Base-by-base conservation (phyloP, 495 filamentous ascomycete genomes). In the Daldinia loculata region DNA sequence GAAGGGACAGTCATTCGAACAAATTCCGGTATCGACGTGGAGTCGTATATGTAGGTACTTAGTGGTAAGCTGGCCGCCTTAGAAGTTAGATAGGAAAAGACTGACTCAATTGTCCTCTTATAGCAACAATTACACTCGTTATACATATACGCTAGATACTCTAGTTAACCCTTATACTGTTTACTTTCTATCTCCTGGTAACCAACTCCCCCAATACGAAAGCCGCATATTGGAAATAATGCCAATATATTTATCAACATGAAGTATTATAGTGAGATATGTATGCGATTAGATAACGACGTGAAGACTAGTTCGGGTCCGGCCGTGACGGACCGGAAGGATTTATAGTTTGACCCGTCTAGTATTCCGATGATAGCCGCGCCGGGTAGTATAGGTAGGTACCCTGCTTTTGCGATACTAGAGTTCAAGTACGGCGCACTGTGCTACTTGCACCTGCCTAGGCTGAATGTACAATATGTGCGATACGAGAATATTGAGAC, bases 361-460 rank as follows among this genome's bases (percentile, higher is more conserved):
- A 14, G 3, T 36, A 36, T 14, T 48, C 43, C 43, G 43, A 48
- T 48, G 43, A 48, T 48, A 48, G 19, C 43, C 43, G 43, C 11
- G 17, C 43, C 43, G 43, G 7, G 6, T 2, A 17, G 17, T 29
- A 29, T 29, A 29, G 27, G 27, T 26, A 26, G 24, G 24, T 52
- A 29, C 50, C n/a, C n/a, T 48, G 43, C 7, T 22, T 19, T 48
- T 48, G 6, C 19, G 3, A 24, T 48, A 2, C 43, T 19, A 41
- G 39, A 41, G 39, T 8, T 48, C 6, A 48, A 22, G 43, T 24
- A 53, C 14, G 2, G 24, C 24, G 50, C 50, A 29, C 50, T 29
- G 50, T 30, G 27, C 50, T 7, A 30, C 6, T 30, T 53, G 50
- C 50, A 53, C 50, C 50, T 53, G 26, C 50, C 50, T 53, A 53